These are phyloP conservation scores for Dalechampia spathulata DNA, from an alignment of 441 rosid genomes.

Conservation along the genomic window DNA sequence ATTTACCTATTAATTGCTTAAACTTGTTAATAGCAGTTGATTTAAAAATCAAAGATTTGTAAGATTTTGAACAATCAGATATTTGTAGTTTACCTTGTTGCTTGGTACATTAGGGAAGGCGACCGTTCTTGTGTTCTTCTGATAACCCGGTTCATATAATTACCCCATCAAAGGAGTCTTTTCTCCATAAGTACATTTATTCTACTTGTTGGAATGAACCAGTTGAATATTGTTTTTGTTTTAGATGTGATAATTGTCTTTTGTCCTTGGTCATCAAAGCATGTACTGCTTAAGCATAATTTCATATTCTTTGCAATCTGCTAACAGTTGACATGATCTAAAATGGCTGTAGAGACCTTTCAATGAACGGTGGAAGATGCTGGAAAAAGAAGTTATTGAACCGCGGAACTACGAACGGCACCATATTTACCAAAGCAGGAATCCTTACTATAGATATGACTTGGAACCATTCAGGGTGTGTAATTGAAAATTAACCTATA, in stretches of 20 bases:
- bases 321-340: slow-evolving; percentile 9
- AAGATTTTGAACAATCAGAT: too few species aligned
- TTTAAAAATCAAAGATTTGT: background rate
- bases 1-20: background rate
- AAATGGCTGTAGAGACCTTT: slow-evolving; percentile 79
- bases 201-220: background rate
- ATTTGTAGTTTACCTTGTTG: background rate
- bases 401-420: slow-evolving; percentile 87
- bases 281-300: background rate
- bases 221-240: slow-evolving; percentile 2
- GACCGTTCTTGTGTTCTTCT: background rate
- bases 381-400: slow-evolving; percentile 89
- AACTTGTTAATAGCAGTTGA: background rate
- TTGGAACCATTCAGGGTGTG: slow-evolving; percentile 98
- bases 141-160: background rate
- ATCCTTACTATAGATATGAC: slow-evolving; percentile 79
- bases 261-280: background rate
- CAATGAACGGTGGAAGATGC: slow-evolving; percentile 95
- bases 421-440: slow-evolving; percentile 56
- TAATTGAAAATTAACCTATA: slow-evolving; percentile 8
- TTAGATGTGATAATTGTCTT: background rate
- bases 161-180: background rate
- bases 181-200: background rate
- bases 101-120: background rate
- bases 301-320: background rate